Evolutionary conservation across 2,329 filamentous ascomycete species (phyloP), one percentile per base, ranked within the genome.

Genomic region (Elsinoe ampelina): DNA sequence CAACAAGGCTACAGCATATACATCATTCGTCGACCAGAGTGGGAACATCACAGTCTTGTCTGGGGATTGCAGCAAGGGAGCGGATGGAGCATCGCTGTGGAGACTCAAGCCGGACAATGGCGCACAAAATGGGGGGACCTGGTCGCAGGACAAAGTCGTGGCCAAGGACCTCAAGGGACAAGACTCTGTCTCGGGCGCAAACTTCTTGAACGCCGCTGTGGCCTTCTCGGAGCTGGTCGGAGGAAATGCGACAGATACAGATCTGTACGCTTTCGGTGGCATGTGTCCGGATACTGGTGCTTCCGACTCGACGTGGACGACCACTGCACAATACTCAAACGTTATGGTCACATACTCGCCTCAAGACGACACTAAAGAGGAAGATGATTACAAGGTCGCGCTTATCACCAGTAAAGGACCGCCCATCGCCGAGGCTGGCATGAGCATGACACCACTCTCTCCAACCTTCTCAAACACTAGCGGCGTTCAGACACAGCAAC

Each of bases 391-490:
- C 63, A 66, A 74, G 8, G 63, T 79, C 5, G 73, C 72, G 15
- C 66, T 77, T 2, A 75, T 76, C 0, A 70, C 77, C 4, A 75
- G 74, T 57, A 75, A 80, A 47, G 85, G 84, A 2, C 70, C 86
- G 65, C 87, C 88, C 0, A 80, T 91, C 42, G 79, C 89, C 1
- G 89, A 95, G 71, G 92, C 92, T 7, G 92, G 92, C 7, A 95
- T 95, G 71, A 86, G 84, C 0, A 80, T 95, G 52, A 95, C 91
- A 0, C 78, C 83, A 0, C 73, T 96, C 20, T 73, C 79, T 5
- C 82, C 87, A 0, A 85, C 86, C 1, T 84, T 82, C 62, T 84
- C 85, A 17, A 78, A 78, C 3, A 83, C 81, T 6, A 72, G 71
- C 13, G 84, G 81, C 2, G 58, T 54, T 1, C 75, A 85, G 39